Conservation (phyloP, 2,329 filamentous ascomycete species). For the Thelonectria blattea region DNA sequence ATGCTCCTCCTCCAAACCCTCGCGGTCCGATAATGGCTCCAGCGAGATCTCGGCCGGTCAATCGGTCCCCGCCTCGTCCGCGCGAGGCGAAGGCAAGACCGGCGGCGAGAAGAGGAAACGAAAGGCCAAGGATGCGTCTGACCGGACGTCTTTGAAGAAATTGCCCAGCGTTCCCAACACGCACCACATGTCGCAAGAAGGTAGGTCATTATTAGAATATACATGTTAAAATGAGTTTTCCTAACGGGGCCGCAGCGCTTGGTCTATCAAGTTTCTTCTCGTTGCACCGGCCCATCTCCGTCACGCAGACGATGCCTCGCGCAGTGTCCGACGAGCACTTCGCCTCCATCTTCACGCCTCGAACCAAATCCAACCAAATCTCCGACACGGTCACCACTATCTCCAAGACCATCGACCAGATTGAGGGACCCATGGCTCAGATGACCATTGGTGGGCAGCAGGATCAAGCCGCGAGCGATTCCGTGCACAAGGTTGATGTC, state of each 20-base stretch:
- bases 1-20: constrained; percentile 68
- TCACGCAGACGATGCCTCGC: constrained; percentile 80
- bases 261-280: constrained; percentile 94
- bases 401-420: constrained; percentile 62
- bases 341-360: constrained; percentile 78
- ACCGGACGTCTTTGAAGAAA: constrained; percentile 56
- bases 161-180: constrained; percentile 79
- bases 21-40: constrained; percentile 62
- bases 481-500: constrained; percentile 57
- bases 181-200: constrained; percentile 71
- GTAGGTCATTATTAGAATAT: constrained; percentile 48
- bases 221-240: constrained; percentile 2
- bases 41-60: constrained; percentile 57
- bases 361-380: constrained; percentile 57
- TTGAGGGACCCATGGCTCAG: constrained; percentile 64
- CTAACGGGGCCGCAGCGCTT: constrained; percentile 65
- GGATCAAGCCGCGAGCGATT: constrained; percentile 52
- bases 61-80: constrained; percentile 55
- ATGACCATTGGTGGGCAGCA: constrained; percentile 54
- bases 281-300: constrained; percentile 90
- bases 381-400: constrained; percentile 72
- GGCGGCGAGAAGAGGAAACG: constrained; percentile 62
- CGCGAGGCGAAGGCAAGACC: constrained; percentile 50
- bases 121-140: constrained; percentile 58
- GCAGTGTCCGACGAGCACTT: constrained; percentile 76